Evolutionary conservation across 352 stramenopile genomes (phyloP).

Genomic region (Pythium volutum): DNA sequence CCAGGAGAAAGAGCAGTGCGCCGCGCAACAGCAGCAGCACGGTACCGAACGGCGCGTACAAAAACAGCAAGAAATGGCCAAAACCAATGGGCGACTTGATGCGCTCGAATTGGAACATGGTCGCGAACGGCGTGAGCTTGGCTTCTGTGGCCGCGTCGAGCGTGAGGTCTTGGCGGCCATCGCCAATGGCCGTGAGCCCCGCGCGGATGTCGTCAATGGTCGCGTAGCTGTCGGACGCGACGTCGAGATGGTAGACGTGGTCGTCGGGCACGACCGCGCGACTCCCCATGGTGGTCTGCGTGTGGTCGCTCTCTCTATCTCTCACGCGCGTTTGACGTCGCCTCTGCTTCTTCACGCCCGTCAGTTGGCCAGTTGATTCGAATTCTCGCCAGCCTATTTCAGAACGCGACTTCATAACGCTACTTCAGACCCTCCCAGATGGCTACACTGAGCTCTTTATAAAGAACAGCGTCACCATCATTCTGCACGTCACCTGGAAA

Average conservation of each 20-base stretch:
- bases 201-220: slow-evolving; percentile 22
- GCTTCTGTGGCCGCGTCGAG: slow-evolving; percentile 16
- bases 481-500: neutral
- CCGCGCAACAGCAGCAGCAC: slow-evolving; percentile 43
- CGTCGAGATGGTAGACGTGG: slow-evolving; percentile 19
- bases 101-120: slow-evolving; percentile 71
- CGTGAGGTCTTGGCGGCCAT: slow-evolving; percentile 13
- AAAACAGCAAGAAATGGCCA: slow-evolving; percentile 43
- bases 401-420: neutral
- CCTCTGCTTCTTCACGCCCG: neutral
- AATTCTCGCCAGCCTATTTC: neutral
- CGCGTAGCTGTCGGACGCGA: slow-evolving; percentile 19
- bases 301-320: neutral
- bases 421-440: neutral
- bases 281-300: slow-evolving; percentile 8
- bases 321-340: too few species aligned
- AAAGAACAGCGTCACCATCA: neutral
- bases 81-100: slow-evolving; percentile 46
- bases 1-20: slow-evolving; percentile 36
- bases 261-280: slow-evolving; percentile 9
- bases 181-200: slow-evolving; percentile 20
- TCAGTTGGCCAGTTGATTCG: neutral
- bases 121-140: slow-evolving; percentile 22
- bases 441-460: neutral
- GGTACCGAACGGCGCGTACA: slow-evolving; percentile 58